Conservation (phyloP, 345 rosid genomes). For the Passiflora organensis region DNA sequence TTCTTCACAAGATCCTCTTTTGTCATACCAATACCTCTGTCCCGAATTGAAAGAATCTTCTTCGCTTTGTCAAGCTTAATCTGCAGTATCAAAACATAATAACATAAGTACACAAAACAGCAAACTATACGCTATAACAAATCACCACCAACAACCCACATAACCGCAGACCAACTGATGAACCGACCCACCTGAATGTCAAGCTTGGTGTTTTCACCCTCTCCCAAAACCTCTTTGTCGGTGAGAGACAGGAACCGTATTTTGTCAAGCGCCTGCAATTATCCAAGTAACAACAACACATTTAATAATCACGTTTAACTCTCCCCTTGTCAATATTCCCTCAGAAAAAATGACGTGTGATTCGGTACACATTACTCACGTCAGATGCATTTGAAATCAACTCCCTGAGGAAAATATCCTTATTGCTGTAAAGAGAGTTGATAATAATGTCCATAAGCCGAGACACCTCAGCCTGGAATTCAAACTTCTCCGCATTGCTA, state of each 20-base stretch:
- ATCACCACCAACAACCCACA: too few relatives aligned
- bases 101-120: neutral
- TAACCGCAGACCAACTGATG: neutral
- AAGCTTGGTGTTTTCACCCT: slow-evolving; percentile 85
- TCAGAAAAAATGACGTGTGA: too few relatives aligned
- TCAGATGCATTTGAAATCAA: slow-evolving; percentile 98
- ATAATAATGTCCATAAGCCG: slow-evolving; percentile 96
- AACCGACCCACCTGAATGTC: slow-evolving; percentile 73
- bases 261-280: slow-evolving; percentile 81
- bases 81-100: slow-evolving; percentile 32
- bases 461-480: slow-evolving; percentile 99
- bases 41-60: slow-evolving; percentile 79
- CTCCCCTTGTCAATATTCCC: too few relatives aligned
- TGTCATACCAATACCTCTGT: slow-evolving; percentile 96
- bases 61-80: slow-evolving; percentile 90
- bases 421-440: slow-evolving; percentile 97
- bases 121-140: too few relatives aligned
- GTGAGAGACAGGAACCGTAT: slow-evolving; percentile 91
- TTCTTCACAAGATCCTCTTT: slow-evolving; percentile 95
- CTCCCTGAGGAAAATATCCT: slow-evolving; percentile 95
- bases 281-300: too few relatives aligned
- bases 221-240: slow-evolving; percentile 88
- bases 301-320: too few relatives aligned
- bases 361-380: slow-evolving; percentile 49
- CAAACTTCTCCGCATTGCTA: slow-evolving; percentile 76